These are phyloP conservation scores for Closterium sp. DNA, from an alignment of 139 green algal species.

Conservation along the genomic window DNA sequence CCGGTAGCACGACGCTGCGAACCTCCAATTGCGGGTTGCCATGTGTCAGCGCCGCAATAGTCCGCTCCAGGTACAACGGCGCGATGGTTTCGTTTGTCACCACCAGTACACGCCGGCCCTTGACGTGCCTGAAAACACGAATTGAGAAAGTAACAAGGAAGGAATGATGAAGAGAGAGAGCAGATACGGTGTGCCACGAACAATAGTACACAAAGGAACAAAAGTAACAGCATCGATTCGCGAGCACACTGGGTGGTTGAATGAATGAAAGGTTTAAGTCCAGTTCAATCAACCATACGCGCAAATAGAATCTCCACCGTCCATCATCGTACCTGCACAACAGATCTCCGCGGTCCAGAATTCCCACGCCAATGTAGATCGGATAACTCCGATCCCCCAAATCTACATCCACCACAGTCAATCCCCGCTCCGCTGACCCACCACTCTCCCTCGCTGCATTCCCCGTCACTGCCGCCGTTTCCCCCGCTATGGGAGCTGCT, in stretches of 20 bases:
- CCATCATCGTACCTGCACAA: conserved; percentile 17
- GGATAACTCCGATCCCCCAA: conserved; percentile 90
- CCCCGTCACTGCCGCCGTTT: background rate
- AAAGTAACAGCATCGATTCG: background rate
- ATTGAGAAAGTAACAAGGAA: background rate
- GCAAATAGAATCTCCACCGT: background rate
- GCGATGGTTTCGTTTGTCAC: conserved; percentile 95
- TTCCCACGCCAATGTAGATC: conserved; percentile 89
- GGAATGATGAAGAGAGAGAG: background rate
- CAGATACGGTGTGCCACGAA: background rate
- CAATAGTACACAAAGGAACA: background rate
- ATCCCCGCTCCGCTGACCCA: background rate
- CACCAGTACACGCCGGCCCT: conserved; percentile 82
- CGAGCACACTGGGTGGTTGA: too few relatives aligned
- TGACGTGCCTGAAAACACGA: conserved; percentile 72
- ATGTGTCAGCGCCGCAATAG: conserved; percentile 44
- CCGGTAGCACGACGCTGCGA: conserved; percentile 77
- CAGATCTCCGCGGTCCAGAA: conserved; percentile 68
- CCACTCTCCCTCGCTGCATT: background rate
- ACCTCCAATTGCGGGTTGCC: conserved; percentile 18
- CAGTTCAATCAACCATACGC: background rate
- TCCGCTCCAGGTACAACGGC: conserved; percentile 86
- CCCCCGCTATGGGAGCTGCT: background rate
- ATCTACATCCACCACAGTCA: conserved; percentile 69
- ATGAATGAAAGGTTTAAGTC: background rate